Conservation (phyloP, 2,329 filamentous ascomycete genomes). For the Exophiala sp. region DNA sequence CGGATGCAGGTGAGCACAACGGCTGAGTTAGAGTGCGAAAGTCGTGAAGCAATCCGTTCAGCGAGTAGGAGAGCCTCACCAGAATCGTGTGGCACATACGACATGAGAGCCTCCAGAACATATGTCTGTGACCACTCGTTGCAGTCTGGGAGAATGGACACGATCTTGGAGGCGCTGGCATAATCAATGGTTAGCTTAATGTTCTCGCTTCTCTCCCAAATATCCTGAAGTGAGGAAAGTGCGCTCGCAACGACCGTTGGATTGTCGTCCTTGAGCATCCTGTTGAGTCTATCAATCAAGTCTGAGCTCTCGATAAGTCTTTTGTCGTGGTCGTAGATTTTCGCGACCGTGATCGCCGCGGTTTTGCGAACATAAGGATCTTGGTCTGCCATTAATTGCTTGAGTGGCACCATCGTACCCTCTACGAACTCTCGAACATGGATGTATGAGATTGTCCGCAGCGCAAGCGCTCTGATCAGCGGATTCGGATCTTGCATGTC, state of each 20-base stretch:
- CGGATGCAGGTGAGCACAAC: conserved; percentile 95
- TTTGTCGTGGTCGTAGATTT: conserved; percentile 94
- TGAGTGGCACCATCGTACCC: conserved; percentile 79
- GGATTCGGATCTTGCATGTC: conserved; percentile 94
- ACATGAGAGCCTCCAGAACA: conserved; percentile 95
- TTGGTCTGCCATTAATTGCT: conserved; percentile 74
- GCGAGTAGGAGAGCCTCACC: conserved; percentile 84
- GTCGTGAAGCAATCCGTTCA: conserved; percentile 87
- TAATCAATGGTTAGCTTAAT: conserved; percentile 99
- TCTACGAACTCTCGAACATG: conserved; percentile 96
- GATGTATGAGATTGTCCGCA: conserved; percentile 95
- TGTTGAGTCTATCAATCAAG: conserved; percentile 86
- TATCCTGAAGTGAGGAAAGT: conserved; percentile 86
- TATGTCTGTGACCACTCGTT: conserved; percentile 98
- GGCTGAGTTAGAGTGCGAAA: conserved; percentile 95
- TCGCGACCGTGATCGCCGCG: conserved; percentile 91
- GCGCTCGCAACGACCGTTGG: conserved; percentile 96
- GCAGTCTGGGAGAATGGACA: conserved; percentile 92
- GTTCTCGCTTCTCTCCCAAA: conserved; percentile 95
- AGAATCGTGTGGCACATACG: conserved; percentile 89
- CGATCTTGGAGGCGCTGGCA: conserved; percentile 94
- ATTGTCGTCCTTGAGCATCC: conserved; percentile 89
- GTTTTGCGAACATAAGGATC: conserved; percentile 98
- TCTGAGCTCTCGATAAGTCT: conserved; percentile 86
- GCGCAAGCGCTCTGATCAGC: conserved; percentile 81